Conservation (phyloP, 1,139 yeast species). For the Eremothecium cymbalariae region DNA sequence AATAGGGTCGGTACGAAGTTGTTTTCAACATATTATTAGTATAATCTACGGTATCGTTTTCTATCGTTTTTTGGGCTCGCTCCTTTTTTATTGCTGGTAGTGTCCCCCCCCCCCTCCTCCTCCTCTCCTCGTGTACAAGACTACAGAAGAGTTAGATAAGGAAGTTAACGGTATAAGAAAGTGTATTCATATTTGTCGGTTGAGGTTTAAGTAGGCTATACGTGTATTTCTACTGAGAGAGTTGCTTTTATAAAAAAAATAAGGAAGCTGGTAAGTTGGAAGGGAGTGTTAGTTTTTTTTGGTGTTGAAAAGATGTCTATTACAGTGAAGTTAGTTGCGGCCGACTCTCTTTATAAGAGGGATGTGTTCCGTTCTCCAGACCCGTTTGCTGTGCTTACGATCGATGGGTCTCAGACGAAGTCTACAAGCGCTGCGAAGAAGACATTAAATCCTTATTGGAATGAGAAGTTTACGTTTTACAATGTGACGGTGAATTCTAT, state of each 20-base stretch:
- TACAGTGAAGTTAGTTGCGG: conserved; percentile 81
- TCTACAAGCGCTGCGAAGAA: conserved; percentile 90
- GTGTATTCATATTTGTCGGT: background rate
- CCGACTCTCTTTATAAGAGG: conserved; percentile 89
- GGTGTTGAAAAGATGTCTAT: conserved; percentile 29
- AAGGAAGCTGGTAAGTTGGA: too few species aligned
- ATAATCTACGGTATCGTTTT: too few species aligned
- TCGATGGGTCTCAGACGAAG: conserved; percentile 93
- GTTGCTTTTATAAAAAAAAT: too few species aligned
- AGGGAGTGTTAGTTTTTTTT: too few species aligned
- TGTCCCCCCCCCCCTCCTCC: too few species aligned
- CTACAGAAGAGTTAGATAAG: background rate
- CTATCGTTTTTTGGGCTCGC: conserved; percentile 1
- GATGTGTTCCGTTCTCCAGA: conserved; percentile 95
- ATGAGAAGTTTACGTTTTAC: conserved; percentile 67
- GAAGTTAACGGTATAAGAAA: background rate
- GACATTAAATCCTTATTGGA: conserved; percentile 96
- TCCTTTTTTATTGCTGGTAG: background rate
- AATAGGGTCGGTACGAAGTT: too few species aligned
- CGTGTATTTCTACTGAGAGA: too few species aligned
- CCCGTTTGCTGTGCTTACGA: conserved; percentile 94
- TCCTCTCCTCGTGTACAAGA: too few species aligned
- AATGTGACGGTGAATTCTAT: conserved; percentile 79
- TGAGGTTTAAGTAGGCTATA: background rate
- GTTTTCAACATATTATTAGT: too few species aligned